Percentiles rank a stretch among this genome's conserved stretches.
Evolutionary conservation across 345 rosid species (phyloP).

Genomic region (Nephelium lappaceum): DNA sequence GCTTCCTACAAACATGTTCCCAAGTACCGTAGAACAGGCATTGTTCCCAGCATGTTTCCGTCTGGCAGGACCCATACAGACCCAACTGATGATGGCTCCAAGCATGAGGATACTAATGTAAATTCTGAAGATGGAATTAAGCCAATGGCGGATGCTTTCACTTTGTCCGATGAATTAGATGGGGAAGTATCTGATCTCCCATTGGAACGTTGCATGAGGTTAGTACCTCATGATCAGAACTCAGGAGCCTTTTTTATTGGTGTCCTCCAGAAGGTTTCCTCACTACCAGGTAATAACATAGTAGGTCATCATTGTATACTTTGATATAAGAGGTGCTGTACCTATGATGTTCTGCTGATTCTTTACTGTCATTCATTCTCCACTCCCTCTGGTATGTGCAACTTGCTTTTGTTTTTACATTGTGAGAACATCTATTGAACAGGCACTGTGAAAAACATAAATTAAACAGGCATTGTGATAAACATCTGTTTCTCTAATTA

Average conservation of each 20-base stretch:
- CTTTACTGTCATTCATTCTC: not conserved
- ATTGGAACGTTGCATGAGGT: conserved; percentile 85
- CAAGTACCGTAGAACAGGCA: conserved; percentile 51
- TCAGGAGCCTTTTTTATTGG: conserved; percentile 94
- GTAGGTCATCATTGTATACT: not conserved
- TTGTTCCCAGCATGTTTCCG: conserved; percentile 84
- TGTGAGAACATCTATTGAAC: not conserved
- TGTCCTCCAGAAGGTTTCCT: conserved; percentile 70
- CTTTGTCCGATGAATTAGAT: conserved; percentile 37
- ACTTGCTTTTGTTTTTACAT: not conserved
- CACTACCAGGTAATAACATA: conserved; percentile 64
- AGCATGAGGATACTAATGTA: conserved; percentile 35
- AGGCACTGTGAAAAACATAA: not conserved
- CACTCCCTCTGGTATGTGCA: not conserved
- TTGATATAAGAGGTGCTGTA: not conserved
- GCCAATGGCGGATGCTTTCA: conserved; percentile 27
- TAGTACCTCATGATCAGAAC: conserved; percentile 96
- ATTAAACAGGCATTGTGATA: not conserved
- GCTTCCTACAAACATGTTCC: conserved; percentile 69
- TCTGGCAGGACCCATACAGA: conserved; percentile 50
- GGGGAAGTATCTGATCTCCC: conserved; percentile 77
- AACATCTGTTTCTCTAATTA: not conserved
- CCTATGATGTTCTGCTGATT: not conserved
- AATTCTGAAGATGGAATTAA: conserved; percentile 34
- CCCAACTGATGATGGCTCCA: conserved; percentile 23